Evolutionary conservation across 2,329 filamentous ascomycete genomes (phyloP).

Genomic region (Hymenoscyphus occultus): DNA sequence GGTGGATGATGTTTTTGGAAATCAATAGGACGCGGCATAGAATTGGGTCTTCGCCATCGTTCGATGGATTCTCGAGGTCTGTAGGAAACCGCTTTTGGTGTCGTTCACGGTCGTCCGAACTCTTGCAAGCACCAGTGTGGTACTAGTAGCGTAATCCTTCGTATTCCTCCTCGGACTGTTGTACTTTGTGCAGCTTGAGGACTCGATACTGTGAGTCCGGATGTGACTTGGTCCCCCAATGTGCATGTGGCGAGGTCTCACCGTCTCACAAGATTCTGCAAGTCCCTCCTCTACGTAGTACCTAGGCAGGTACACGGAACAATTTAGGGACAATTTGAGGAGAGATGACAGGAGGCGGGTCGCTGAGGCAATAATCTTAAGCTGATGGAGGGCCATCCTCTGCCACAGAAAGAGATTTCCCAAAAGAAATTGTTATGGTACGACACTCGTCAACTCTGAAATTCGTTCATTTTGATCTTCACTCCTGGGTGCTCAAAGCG

Average conservation of each 20-base stretch:
- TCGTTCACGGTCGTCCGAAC: neutral
- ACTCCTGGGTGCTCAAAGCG: neutral
- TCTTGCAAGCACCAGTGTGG: neutral
- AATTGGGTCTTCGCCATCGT: constrained; percentile 2
- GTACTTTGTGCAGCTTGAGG: neutral
- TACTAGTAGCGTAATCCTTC: neutral
- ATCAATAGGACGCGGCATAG: constrained; percentile 2
- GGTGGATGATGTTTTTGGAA: constrained; percentile 7
- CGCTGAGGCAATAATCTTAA: neutral
- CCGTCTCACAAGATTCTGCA: constrained; percentile 1
- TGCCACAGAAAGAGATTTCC: neutral
- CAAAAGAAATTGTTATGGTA: neutral
- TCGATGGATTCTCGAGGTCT: constrained; percentile 12
- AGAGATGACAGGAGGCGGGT: constrained; percentile 3
- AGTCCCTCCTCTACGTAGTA: neutral
- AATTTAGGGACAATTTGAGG: neutral
- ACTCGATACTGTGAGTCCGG: neutral
- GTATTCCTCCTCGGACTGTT: too few species aligned
- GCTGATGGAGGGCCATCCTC: too few species aligned
- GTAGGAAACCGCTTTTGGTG: neutral
- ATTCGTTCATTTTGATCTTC: neutral
- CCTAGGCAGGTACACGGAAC: neutral
- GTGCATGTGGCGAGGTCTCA: neutral
- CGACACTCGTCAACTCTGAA: neutral
- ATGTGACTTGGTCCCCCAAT: neutral